Conservation (phyloP, 768 basidiomycete species). For the Lactarius evosmus region DNA sequence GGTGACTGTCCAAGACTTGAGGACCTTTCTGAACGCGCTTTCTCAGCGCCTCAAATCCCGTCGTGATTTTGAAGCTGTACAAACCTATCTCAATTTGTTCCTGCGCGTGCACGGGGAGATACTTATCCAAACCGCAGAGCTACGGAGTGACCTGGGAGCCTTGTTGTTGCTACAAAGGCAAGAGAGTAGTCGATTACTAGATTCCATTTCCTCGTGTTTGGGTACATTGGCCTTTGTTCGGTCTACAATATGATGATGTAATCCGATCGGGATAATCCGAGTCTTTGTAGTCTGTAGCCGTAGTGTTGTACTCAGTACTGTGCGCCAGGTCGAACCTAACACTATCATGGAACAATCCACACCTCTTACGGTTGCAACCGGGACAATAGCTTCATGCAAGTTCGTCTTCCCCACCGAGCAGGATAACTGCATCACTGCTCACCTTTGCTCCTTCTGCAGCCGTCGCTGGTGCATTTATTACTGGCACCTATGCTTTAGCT, state of each 20-base stretch:
- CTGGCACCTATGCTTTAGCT: conserved; percentile 46
- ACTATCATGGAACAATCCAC: conserved; percentile 34
- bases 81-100: conserved; percentile 82
- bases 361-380: conserved; percentile 48
- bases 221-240: conserved; percentile 76
- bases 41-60: conserved; percentile 69
- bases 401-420: conserved; percentile 49
- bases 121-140: conserved; percentile 65
- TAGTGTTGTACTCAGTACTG: not conserved
- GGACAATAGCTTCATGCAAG: conserved; percentile 73
- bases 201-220: conserved; percentile 67
- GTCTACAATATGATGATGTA: conserved; percentile 48
- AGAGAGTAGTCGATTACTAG: conserved; percentile 76
- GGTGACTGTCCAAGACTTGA: conserved; percentile 57
- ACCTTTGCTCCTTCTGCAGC: conserved; percentile 42
- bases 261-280: conserved; percentile 16
- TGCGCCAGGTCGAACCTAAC: not conserved
- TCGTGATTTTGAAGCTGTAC: conserved; percentile 93
- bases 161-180: conserved; percentile 63
- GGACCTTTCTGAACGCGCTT: conserved; percentile 70
- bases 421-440: conserved; percentile 31
- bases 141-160: conserved; percentile 52
- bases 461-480: conserved; percentile 47
- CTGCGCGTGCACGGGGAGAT: conserved; percentile 81
- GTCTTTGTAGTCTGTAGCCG: no score